Conservation (phyloP, 2,329 filamentous ascomycete species). For the Stemphylium beticola region DNA sequence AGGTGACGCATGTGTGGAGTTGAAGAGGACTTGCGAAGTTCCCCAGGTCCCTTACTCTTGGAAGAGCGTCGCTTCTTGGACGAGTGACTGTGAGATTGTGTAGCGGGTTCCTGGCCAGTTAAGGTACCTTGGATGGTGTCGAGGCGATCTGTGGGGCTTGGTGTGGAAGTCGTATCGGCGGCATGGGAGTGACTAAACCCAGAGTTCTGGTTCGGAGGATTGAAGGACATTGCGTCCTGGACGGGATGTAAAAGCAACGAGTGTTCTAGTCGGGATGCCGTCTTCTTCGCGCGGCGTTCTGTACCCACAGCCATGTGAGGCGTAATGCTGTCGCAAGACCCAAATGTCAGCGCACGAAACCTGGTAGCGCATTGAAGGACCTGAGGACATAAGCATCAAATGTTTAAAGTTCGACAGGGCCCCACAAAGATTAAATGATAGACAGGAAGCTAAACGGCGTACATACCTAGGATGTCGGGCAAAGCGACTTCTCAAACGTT, state of each 20-base stretch:
- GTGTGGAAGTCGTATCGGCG: constrained; percentile 29
- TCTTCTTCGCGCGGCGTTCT: constrained; percentile 45
- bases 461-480: constrained; percentile 39
- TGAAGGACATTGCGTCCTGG: constrained; percentile 46
- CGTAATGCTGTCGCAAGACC: constrained; percentile 37
- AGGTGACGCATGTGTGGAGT: constrained; percentile 57
- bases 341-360: constrained; percentile 30
- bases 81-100: constrained; percentile 31
- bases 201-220: constrained; percentile 37
- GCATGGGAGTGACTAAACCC: constrained; percentile 32
- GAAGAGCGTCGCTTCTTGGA: constrained; percentile 48
- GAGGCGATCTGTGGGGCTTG: constrained; percentile 29
- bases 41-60: constrained; percentile 49
- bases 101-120: constrained; percentile 23
- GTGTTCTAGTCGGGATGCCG: constrained; percentile 41
- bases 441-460: constrained; percentile 29
- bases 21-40: constrained; percentile 53
- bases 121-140: constrained; percentile 25
- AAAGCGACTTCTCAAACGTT: constrained; percentile 44
- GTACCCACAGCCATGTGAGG: constrained; percentile 49
- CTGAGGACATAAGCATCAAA: constrained; percentile 39
- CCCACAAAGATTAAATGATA: constrained; percentile 19
- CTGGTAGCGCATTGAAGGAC: constrained; percentile 38
- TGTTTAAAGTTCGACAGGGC: constrained; percentile 32
- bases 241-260: constrained; percentile 40